Conservation (phyloP, 768 basidiomycete species). For the Rhodocollybia butyracea region DNA sequence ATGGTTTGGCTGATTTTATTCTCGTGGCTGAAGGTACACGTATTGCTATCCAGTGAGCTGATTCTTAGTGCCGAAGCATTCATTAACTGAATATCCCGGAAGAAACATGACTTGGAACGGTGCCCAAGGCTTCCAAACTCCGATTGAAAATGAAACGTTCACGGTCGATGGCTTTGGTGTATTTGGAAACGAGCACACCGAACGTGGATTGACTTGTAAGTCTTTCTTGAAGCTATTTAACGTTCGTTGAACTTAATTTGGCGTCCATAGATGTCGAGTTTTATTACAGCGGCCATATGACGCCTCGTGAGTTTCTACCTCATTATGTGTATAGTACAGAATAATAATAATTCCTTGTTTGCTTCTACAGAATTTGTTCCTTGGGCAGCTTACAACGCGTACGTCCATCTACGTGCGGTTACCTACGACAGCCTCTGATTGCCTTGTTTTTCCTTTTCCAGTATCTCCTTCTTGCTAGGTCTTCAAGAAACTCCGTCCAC, state of each 20-base stretch:
- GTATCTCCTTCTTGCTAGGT: slow-evolving; percentile 41
- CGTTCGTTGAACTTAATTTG: neutral
- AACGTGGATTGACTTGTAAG: slow-evolving; percentile 64
- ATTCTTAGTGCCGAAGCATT: neutral
- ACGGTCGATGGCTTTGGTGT: slow-evolving; percentile 62
- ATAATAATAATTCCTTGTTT: slow-evolving; percentile 5
- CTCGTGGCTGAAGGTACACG: slow-evolving; percentile 44
- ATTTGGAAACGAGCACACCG: slow-evolving; percentile 55
- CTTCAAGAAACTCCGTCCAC: slow-evolving; percentile 40
- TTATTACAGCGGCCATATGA: slow-evolving; percentile 58
- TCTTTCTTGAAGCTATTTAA: neutral
- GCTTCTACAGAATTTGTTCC: slow-evolving; percentile 45
- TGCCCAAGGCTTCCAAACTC: slow-evolving; percentile 64
- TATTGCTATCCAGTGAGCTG: slow-evolving; percentile 49
- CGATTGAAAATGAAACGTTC: slow-evolving; percentile 58
- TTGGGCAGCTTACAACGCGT: slow-evolving; percentile 43
- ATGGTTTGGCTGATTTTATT: slow-evolving; percentile 55
- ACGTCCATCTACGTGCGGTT: too few species aligned
- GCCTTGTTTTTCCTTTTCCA: too few species aligned
- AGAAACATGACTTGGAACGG: slow-evolving; percentile 55
- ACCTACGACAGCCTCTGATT: too few species aligned
- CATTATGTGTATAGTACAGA: slow-evolving; percentile 3
- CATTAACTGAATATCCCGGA: slow-evolving; percentile 1
- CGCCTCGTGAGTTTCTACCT: slow-evolving; percentile 39
- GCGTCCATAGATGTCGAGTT: slow-evolving; percentile 48